These are phyloP conservation scores for Phaeosphaeria sp. DNA, from an alignment of 2,329 filamentous ascomycete genomes.

Conservation along the genomic window DNA sequence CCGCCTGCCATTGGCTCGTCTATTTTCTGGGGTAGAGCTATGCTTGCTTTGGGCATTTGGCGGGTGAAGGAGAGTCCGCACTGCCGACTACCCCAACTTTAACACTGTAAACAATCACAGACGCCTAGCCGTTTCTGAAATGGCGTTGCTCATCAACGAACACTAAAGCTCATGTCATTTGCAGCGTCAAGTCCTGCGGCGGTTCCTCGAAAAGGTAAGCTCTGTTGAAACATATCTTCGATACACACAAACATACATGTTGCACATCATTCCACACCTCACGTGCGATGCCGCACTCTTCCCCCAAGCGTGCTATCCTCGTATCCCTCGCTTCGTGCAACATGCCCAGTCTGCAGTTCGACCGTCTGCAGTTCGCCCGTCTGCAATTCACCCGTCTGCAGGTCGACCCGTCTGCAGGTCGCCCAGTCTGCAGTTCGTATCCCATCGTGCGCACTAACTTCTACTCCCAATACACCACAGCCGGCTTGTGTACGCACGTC, in stretches of 20 bases:
- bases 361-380: too few relatives aligned
- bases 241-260: neutral
- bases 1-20: neutral
- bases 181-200: too few relatives aligned
- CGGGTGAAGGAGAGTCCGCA: constrained; percentile 7
- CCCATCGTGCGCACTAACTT: constrained; percentile 1
- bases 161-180: neutral
- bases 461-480: constrained; percentile 52
- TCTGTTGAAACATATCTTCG: constrained; percentile 9
- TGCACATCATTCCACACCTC: neutral
- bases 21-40: neutral
- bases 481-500: constrained; percentile 53
- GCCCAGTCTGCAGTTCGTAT: neutral
- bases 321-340: constrained; percentile 1
- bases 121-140: constrained; percentile 11
- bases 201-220: neutral
- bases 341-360: neutral
- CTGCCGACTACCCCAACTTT: constrained; percentile 13
- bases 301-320: neutral
- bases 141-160: neutral
- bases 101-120: constrained; percentile 12
- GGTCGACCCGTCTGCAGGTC: neutral
- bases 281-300: neutral
- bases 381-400: too few relatives aligned
- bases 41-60: neutral